These are phyloP conservation scores for Clarireedia paspali DNA, from an alignment of 2,329 filamentous ascomycete genomes.

Conservation along the genomic window DNA sequence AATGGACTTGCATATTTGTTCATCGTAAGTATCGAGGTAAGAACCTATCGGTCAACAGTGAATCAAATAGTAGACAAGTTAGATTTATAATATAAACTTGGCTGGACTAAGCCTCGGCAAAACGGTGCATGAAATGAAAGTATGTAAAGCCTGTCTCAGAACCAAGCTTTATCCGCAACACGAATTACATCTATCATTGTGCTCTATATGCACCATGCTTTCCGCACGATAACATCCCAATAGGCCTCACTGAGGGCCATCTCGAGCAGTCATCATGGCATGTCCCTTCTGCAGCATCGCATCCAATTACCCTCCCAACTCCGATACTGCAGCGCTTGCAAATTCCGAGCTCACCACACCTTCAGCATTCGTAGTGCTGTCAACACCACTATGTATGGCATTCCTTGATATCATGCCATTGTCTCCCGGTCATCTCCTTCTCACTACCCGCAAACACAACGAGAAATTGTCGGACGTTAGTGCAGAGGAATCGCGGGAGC, in stretches of 20 bases:
- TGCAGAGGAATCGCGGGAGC: slow-evolving; percentile 53
- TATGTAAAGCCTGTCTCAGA: no score
- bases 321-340: slow-evolving; percentile 33
- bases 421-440: slow-evolving; percentile 71
- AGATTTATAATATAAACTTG: no score
- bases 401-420: slow-evolving; percentile 94
- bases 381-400: slow-evolving; percentile 68
- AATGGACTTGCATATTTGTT: no score
- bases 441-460: slow-evolving; percentile 71
- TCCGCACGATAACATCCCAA: slow-evolving; percentile 10
- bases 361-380: slow-evolving; percentile 58
- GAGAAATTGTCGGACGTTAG: slow-evolving; percentile 69
- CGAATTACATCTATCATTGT: not conserved
- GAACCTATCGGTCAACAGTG: no score
- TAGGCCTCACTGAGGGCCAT: slow-evolving; percentile 4
- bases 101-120: no score
- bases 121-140: no score
- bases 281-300: slow-evolving; percentile 61
- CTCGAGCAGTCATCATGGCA: not conserved
- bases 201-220: slow-evolving; percentile 7
- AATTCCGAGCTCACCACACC: slow-evolving; percentile 31
- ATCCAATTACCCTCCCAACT: slow-evolving; percentile 35
- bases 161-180: not conserved
- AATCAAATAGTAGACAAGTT: no score
- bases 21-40: no score